Percentiles rank a stretch among this genome's conserved stretches.
phyloP scores from a whole-genome alignment of 2,329 filamentous ascomycete genomes.

The Teratosphaeria zuluensis region DNA sequence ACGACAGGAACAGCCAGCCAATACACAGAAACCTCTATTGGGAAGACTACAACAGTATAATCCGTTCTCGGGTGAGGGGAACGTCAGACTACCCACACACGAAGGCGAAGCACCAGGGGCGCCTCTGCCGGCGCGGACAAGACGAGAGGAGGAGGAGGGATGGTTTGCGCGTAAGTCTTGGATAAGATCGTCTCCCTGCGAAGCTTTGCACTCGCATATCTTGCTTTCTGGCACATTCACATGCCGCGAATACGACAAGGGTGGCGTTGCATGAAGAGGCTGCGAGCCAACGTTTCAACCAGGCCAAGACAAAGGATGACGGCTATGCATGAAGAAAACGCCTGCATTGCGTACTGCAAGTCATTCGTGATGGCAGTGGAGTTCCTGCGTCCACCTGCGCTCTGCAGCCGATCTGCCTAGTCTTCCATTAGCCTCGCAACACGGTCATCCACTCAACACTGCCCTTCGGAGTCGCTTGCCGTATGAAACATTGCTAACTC shows the following conservation, averaged over 20 bases:
- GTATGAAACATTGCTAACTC: slow-evolving; percentile 26
- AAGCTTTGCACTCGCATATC: not conserved
- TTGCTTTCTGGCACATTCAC: not conserved
- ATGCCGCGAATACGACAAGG: not conserved
- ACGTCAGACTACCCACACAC: slow-evolving; percentile 80
- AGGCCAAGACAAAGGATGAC: not conserved
- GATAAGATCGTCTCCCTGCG: not conserved
- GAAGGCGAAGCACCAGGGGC: slow-evolving; percentile 67
- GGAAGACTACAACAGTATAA: slow-evolving; percentile 77
- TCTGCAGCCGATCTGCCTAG: slow-evolving; percentile 1
- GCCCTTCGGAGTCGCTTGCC: slow-evolving; percentile 10
- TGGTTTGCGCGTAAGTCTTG: slow-evolving; percentile 83
- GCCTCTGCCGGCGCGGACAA: slow-evolving; percentile 70
- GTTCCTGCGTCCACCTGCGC: slow-evolving; percentile 19
- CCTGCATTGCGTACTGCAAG: slow-evolving; percentile 2
- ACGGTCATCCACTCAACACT: not conserved
- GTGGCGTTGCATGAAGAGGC: not conserved
- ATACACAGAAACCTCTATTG: slow-evolving; percentile 71
- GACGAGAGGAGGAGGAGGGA: slow-evolving; percentile 88
- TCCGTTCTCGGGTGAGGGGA: slow-evolving; percentile 76
- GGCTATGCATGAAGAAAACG: not conserved
- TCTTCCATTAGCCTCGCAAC: not conserved
- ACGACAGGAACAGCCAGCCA: slow-evolving; percentile 65
- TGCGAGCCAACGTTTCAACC: not conserved
- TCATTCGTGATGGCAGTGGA: slow-evolving; percentile 4